Evolutionary conservation across 495 filamentous ascomycete genomes (phyloP).

Genomic region (Penicillium canariense): DNA sequence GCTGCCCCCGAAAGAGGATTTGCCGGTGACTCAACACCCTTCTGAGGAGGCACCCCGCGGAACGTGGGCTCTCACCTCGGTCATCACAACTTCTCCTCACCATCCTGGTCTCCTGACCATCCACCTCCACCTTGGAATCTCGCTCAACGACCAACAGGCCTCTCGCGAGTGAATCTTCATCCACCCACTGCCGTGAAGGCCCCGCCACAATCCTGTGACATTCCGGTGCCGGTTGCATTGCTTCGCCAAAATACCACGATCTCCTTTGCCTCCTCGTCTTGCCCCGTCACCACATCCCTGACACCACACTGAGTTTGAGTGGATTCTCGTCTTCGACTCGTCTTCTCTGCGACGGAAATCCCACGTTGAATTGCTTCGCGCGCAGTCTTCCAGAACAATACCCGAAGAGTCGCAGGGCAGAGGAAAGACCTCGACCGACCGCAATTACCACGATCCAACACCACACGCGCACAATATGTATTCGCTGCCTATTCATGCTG

Average conservation of each 20-base stretch:
- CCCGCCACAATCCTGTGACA: constrained; percentile 4
- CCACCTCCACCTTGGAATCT: neutral
- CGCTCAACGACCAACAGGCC: neutral
- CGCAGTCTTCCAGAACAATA: neutral
- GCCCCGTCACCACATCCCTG: neutral
- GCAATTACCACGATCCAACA: neutral
- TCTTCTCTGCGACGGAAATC: neutral
- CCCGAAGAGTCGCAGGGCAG: neutral
- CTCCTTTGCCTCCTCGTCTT: constrained; percentile 5
- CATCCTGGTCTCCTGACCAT: neutral
- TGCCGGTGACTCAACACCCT: constrained; percentile 28
- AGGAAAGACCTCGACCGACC: constrained; percentile 1
- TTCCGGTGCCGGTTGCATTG: constrained; percentile 27
- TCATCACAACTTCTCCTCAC: constrained; percentile 14
- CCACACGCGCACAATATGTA: constrained; percentile 27
- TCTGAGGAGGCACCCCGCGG: constrained; percentile 22
- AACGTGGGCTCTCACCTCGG: constrained; percentile 18
- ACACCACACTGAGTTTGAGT: neutral
- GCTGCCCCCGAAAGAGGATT: neutral
- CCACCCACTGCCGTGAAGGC: neutral
- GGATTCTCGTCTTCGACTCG: neutral
- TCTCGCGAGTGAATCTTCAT: neutral
- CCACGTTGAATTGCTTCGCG: neutral
- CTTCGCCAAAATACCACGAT: constrained; percentile 16
- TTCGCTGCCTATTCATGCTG: constrained; percentile 18